Percentiles rank a stretch among this genome's conserved stretches.
phyloP scores from a whole-genome alignment of 768 basidiomycete genomes.

The Hericium erinaceus region DNA sequence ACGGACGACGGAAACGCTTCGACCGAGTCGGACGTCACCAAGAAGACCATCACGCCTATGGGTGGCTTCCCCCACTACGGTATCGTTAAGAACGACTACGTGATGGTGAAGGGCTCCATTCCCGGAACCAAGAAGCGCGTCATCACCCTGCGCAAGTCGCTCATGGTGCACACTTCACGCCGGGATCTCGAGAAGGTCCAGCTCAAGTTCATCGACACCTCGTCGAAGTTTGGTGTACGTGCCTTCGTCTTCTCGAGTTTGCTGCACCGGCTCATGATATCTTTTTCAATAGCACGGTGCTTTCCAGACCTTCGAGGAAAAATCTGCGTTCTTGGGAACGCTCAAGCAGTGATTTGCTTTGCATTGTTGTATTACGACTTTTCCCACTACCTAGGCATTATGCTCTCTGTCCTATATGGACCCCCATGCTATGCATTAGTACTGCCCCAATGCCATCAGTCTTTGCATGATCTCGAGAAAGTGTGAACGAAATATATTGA shows the following conservation, averaged over 20 bases:
- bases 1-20: constrained; percentile 76
- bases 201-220: constrained; percentile 98
- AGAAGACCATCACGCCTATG: constrained; percentile 92
- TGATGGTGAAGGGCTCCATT: constrained; percentile 93
- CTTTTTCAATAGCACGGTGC: constrained; percentile 63
- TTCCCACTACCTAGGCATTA: constrained; percentile 27
- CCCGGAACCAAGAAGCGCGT: constrained; percentile 98
- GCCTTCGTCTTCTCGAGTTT: background rate
- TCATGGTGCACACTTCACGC: constrained; percentile 93
- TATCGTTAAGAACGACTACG: constrained; percentile 96
- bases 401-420: constrained; percentile 26
- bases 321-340: constrained; percentile 86
- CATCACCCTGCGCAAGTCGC: constrained; percentile 92
- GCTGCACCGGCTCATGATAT: constrained; percentile 2
- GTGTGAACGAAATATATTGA: background rate
- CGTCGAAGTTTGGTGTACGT: constrained; percentile 92
- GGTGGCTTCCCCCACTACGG: constrained; percentile 99
- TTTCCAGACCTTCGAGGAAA: constrained; percentile 97
- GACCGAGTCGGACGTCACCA: constrained; percentile 90
- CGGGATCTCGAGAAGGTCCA: constrained; percentile 96
- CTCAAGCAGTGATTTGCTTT: constrained; percentile 64
- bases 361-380: constrained; percentile 27
- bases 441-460: constrained; percentile 19
- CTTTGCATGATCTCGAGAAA: background rate
- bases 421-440: constrained; percentile 32